A percentile compares a stretch with the other conserved stretches of the same genome.
Conservation (phyloP, 2,329 filamentous ascomycete species). For the Penicillium sp. region DNA sequence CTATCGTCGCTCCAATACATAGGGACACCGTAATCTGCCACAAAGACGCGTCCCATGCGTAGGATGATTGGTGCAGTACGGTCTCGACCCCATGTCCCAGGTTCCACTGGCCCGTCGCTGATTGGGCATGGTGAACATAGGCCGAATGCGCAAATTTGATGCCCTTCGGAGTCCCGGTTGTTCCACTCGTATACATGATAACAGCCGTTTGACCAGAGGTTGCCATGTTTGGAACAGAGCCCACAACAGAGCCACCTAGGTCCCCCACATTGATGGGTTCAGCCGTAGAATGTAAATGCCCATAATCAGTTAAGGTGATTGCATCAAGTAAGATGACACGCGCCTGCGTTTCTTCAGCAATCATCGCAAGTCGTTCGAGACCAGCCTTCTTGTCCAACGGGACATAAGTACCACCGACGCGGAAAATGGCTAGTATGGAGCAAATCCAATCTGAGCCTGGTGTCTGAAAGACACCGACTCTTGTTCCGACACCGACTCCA, state of each 20-base stretch:
- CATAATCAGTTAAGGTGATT: constrained; percentile 6
- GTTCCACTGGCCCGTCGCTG: constrained; percentile 5
- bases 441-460: constrained; percentile 31
- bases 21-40: constrained; percentile 22
- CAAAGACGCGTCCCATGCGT: constrained; percentile 25
- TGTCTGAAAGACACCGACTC: constrained; percentile 45
- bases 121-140: constrained; percentile 15
- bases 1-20: constrained; percentile 18
- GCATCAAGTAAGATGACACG: constrained; percentile 11
- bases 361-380: constrained; percentile 23
- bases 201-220: constrained; percentile 5
- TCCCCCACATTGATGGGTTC: constrained; percentile 4
- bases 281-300: constrained; percentile 3
- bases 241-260: background rate
- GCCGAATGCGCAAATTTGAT: constrained; percentile 15
- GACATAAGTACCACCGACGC: constrained; percentile 35
- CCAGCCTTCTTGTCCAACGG: constrained; percentile 35
- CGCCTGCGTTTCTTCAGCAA: constrained; percentile 17
- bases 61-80: constrained; percentile 27
- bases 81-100: constrained; percentile 12
- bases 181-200: constrained; percentile 25
- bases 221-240: constrained; percentile 3
- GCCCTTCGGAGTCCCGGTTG: constrained; percentile 21
- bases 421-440: constrained; percentile 35
- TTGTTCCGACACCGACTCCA: constrained; percentile 18